Base-by-base conservation (phyloP, 176 grass and related monocot species). In the Oryza meridionalis region DNA sequence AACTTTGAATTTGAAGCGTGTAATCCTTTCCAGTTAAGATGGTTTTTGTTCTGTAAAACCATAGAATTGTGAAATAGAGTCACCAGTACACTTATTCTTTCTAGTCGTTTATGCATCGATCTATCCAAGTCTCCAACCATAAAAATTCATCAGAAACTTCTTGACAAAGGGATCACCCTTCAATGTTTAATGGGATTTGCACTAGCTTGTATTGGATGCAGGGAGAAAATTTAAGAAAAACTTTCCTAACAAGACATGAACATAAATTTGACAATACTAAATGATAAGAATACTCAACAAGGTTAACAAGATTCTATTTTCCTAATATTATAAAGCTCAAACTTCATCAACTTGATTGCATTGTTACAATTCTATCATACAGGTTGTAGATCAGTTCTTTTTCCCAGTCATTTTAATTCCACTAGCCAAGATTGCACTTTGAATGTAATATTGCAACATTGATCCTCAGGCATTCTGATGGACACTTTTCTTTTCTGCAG, bases 401-500 rank as follows among this genome's bases (percentile, higher is more conserved):
- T 31, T 31, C 29, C 29, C 29, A 31, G 29, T 31, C 2, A 31
- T 31, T 31, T 31, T 31, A 31, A 31, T 31, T 31, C 29, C 29
- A 31, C 29, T 31, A 3, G 29, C 29, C 29, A 31, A 31, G 29
- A 31, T 31, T 31, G 29, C 29, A 58, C 19, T 31, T 75, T 64
- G 51, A 38, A 37, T 53, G 72, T 37, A n/a, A 76, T 84, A 38
- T 26, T 62, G 35, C 46, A 35, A 16, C 9, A 44, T 84, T 81
- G 15, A 35, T 91, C 29, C 69, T 80, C 67, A 37, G 31, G 40
- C 50, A 80, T 89, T 65, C 53, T 88, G 24, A 90, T 89, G 51
- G 22, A 45, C 10, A 55, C 19, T 76, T 38, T 80, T 58, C 33
- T 65, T 68, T 74, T 65, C 67, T 89, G 68, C 88, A 97, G 95